Percentiles rank a stretch among this genome's conserved stretches.
These are phyloP conservation scores for Candida nitratophila DNA, from an alignment of 805 yeast genomes.

Conservation along the genomic window DNA sequence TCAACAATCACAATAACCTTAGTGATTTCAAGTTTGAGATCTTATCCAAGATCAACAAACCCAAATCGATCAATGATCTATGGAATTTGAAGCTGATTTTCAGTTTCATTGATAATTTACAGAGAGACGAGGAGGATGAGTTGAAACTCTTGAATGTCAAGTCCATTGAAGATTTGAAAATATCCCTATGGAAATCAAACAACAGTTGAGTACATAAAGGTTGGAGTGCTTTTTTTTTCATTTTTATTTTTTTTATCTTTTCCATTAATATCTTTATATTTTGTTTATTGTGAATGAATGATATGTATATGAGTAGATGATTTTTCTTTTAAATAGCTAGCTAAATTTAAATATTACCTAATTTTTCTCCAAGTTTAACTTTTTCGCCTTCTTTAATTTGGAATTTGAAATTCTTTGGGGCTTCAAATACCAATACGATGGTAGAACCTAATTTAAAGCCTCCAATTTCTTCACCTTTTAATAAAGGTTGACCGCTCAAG, in stretches of 20 bases:
- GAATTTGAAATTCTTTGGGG: constrained; percentile 76
- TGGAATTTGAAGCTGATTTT: constrained; percentile 60
- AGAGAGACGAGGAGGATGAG: constrained; percentile 16
- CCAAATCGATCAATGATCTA: constrained; percentile 43
- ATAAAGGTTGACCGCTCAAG: constrained; percentile 81
- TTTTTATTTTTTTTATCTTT: not conserved
- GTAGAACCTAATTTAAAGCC: constrained; percentile 96
- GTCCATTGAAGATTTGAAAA: constrained; percentile 47
- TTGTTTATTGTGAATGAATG: not conserved
- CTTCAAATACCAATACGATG: constrained; percentile 94
- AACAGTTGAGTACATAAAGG: not conserved
- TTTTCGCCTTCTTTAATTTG: constrained; percentile 62
- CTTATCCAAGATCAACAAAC: constrained; percentile 32
- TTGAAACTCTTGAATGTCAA: constrained; percentile 39
- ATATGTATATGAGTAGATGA: not conserved
- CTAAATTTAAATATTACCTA: constrained; percentile 40
- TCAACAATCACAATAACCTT: constrained; percentile 30
- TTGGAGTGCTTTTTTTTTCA: not conserved
- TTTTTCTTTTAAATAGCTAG: not conserved
- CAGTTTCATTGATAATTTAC: constrained; percentile 45
- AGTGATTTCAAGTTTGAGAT: constrained; percentile 53
- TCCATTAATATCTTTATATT: not conserved
- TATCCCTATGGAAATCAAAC: constrained; percentile 27
- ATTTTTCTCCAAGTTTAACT: constrained; percentile 77
- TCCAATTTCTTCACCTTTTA: constrained; percentile 93